phyloP scores from a whole-genome alignment of 441 rosid genomes.

The Syzygium malaccense region DNA sequence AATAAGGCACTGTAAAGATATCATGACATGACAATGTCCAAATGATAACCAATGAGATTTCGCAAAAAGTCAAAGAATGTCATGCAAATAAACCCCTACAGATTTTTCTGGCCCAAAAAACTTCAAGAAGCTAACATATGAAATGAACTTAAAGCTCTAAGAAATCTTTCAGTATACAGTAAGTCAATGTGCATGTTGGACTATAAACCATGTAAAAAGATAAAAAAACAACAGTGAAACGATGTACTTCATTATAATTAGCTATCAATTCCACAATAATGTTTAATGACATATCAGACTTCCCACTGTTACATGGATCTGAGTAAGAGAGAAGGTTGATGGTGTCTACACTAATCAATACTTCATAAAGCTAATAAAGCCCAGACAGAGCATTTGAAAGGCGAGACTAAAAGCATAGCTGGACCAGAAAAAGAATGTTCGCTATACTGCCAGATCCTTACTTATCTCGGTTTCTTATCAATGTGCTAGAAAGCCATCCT shows the following conservation, averaged over 20 bases:
- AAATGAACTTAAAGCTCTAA: not conserved
- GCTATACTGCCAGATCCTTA: slow-evolving; percentile 12
- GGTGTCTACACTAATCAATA: not conserved
- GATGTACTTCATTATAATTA: not conserved
- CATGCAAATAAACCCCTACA: not conserved
- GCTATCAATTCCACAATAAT: not conserved
- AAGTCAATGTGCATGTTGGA: not conserved
- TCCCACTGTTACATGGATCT: not conserved
- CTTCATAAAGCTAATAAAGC: not conserved
- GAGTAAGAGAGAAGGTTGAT: not conserved
- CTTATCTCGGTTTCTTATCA: slow-evolving; percentile 41
- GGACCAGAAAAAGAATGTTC: not conserved
- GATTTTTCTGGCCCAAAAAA: not conserved
- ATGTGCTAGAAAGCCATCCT: slow-evolving; percentile 49
- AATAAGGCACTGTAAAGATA: not conserved
- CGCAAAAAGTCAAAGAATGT: not conserved
- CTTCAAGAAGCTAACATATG: not conserved
- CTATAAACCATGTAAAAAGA: not conserved
- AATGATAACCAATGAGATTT: not conserved
- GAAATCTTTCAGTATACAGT: not conserved
- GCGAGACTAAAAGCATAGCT: not conserved
- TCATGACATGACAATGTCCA: not conserved
- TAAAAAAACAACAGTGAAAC: not conserved
- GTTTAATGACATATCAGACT: not conserved
- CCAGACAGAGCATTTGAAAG: not conserved